Percentiles rank a stretch among this genome's conserved stretches.
Conservation (phyloP, 305 asterid species). For the Ajuga reptans region DNA sequence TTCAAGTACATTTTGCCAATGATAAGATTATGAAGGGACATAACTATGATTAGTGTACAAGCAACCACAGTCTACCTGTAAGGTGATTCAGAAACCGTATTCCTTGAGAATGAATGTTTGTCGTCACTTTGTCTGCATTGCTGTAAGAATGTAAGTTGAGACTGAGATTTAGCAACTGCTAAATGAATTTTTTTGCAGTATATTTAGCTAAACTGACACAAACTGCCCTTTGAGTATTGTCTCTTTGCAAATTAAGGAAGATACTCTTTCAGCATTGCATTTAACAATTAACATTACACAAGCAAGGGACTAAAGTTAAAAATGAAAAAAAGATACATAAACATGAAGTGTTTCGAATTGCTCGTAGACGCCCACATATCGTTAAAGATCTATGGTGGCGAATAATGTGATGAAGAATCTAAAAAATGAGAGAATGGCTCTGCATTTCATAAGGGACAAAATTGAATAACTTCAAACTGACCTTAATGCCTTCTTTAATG, state of each 20-base stretch:
- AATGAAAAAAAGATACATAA: neutral
- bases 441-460: neutral
- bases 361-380: neutral
- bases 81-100: constrained; percentile 69
- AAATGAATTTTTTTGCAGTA: neutral
- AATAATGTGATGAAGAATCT: neutral
- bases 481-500: constrained; percentile 74
- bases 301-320: neutral
- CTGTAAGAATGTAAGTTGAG: constrained; percentile 33
- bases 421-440: neutral
- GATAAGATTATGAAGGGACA: neutral
- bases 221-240: neutral
- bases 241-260: neutral
- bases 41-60: neutral
- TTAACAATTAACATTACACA: neutral
- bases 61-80: constrained; percentile 39
- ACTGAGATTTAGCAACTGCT: constrained; percentile 11
- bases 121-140: constrained; percentile 74
- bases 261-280: neutral
- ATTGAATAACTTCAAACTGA: constrained; percentile 22
- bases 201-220: neutral
- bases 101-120: constrained; percentile 75
- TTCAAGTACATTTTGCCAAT: neutral
- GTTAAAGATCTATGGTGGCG: neutral
- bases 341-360: neutral